A percentile compares a stretch with the other conserved stretches of the same genome.
These are phyloP conservation scores for Fusarium nisikadoi DNA, from an alignment of 2,329 filamentous ascomycete genomes.

Conservation along the genomic window DNA sequence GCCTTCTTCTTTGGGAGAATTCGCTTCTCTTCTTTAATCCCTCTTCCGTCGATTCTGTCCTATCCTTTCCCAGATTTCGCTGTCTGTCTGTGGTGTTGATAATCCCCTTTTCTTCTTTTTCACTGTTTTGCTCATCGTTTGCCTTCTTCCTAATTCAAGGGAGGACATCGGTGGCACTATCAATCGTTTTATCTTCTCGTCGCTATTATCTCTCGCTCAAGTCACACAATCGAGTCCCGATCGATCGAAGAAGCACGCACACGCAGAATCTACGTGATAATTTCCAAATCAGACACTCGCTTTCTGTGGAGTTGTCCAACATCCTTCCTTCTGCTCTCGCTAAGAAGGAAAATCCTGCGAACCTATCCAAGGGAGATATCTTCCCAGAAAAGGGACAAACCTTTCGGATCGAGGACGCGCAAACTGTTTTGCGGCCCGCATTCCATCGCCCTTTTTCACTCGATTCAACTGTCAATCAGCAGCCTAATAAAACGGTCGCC, in stretches of 20 bases:
- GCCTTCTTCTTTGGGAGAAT: not conserved
- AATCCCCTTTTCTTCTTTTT: constrained; percentile 18
- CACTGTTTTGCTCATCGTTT: constrained; percentile 19
- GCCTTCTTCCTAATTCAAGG: not conserved
- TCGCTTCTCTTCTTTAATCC: constrained; percentile 33
- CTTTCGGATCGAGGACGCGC: constrained; percentile 22
- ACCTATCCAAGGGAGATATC: not conserved
- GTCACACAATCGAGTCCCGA: constrained; percentile 31
- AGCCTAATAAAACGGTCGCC: constrained; percentile 17
- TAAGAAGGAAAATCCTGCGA: constrained; percentile 8
- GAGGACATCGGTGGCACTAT: constrained; percentile 22
- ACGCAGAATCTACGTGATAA: constrained; percentile 11
- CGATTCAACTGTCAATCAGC: constrained; percentile 15
- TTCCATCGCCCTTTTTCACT: constrained; percentile 26
- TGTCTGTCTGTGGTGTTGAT: constrained; percentile 16
- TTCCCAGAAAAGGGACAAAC: not conserved
- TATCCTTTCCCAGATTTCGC: constrained; percentile 13
- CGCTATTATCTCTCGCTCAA: constrained; percentile 16
- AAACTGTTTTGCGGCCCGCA: constrained; percentile 34
- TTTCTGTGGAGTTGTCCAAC: not conserved
- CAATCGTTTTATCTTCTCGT: constrained; percentile 18
- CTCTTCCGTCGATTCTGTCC: constrained; percentile 7
- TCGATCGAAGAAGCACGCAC: constrained; percentile 22
- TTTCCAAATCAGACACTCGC: not conserved
- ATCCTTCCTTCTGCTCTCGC: constrained; percentile 23